phyloP scores from a whole-genome alignment of 108 stramenopile genomes.

The Fragilaria radians region DNA sequence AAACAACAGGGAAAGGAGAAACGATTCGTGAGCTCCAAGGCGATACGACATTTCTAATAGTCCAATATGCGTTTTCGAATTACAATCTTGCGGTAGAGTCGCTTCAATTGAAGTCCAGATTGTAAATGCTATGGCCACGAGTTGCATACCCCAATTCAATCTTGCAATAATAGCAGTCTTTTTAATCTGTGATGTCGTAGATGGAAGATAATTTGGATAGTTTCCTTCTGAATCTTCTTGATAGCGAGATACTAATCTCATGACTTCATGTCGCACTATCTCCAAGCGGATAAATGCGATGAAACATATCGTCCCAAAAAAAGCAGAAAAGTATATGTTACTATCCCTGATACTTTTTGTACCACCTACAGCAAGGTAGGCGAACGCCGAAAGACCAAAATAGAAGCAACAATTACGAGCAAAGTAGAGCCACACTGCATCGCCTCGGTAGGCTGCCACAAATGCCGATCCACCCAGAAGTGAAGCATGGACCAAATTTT shows the following conservation, averaged over 20 bases:
- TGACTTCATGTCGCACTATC: not conserved
- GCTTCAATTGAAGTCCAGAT: not conserved
- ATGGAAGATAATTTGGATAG: not conserved
- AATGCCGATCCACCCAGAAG: conserved; percentile 4
- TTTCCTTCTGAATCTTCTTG: not conserved
- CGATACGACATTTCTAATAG: conserved; percentile 5
- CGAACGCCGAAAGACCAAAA: conserved; percentile 3
- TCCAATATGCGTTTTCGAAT: not conserved
- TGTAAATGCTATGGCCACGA: not conserved
- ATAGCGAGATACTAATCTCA: not conserved
- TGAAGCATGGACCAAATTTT: conserved; percentile 10
- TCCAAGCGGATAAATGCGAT: not conserved
- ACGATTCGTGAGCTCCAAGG: conserved; percentile 3
- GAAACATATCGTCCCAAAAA: not conserved
- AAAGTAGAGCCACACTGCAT: conserved; percentile 7
- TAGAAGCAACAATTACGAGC: conserved; percentile 8
- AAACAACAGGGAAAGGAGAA: conserved; percentile 6
- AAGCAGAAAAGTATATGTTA: not conserved
- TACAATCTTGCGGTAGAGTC: not conserved
- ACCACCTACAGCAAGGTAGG: not conserved
- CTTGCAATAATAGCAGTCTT: not conserved
- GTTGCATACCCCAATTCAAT: not conserved
- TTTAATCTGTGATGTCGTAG: not conserved
- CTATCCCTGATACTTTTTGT: not conserved
- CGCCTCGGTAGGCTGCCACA: conserved; percentile 9